phyloP scores from a whole-genome alignment of 345 rosid genomes.

The Anastatica hierochuntica region DNA sequence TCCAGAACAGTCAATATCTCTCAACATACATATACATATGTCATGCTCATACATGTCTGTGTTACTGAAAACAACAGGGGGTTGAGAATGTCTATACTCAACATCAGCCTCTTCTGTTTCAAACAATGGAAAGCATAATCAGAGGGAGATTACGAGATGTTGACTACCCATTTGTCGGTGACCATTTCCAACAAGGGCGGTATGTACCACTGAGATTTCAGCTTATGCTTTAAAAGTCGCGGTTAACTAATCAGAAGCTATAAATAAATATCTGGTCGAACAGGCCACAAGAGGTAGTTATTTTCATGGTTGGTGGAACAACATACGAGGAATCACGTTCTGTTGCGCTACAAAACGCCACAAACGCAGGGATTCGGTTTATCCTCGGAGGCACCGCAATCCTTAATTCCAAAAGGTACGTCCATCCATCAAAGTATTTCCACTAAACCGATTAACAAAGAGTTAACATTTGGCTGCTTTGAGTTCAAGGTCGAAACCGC shows the following conservation, averaged over 20 bases:
- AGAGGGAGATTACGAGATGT: conserved; percentile 90
- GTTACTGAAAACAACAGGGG: conserved; percentile 40
- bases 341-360: conserved; percentile 72
- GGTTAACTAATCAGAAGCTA: background rate
- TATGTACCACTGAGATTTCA: conserved; percentile 25
- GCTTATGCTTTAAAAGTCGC: background rate
- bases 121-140: conserved; percentile 84
- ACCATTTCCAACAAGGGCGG: conserved; percentile 97
- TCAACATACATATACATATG: background rate
- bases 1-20: background rate
- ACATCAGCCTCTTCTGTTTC: conserved; percentile 93
- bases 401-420: conserved; percentile 81
- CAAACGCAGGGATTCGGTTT: conserved; percentile 73
- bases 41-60: background rate
- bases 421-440: background rate
- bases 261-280: background rate
- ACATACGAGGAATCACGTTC: conserved; percentile 90
- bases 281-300: conserved; percentile 92
- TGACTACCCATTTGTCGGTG: conserved; percentile 89
- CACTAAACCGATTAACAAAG: too few relatives aligned
- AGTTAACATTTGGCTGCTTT: too few relatives aligned
- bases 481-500: too few relatives aligned
- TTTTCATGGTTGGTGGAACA: conserved; percentile 93
- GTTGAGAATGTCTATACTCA: conserved; percentile 97
- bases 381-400: conserved; percentile 72